These are phyloP conservation scores for Austroboletus novae-zelandiae DNA, from an alignment of 1,284 basidiomycete genomes.

Conservation along the genomic window DNA sequence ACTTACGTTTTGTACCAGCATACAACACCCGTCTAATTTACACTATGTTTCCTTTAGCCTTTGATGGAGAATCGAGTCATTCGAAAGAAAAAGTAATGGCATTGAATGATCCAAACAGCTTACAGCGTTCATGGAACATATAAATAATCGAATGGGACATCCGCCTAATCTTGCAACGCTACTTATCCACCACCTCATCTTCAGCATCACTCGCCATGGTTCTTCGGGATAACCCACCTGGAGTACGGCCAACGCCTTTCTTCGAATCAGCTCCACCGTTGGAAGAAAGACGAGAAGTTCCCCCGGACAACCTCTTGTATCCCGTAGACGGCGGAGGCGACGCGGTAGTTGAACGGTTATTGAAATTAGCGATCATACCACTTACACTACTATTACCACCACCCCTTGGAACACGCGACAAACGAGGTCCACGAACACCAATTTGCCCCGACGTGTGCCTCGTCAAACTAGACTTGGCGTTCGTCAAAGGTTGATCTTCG, in stretches of 20 bases:
- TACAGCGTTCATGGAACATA: background rate
- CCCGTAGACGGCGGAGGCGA: constrained; percentile 40
- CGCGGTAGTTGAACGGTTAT: constrained; percentile 41
- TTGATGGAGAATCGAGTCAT: background rate
- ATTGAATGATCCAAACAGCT: constrained; percentile 1
- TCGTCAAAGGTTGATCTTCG: constrained; percentile 35
- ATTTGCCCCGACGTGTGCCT: constrained; percentile 47
- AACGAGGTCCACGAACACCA: constrained; percentile 52
- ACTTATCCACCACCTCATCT: constrained; percentile 56
- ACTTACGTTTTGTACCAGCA: constrained; percentile 18
- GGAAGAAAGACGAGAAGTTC: constrained; percentile 28
- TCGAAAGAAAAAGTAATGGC: background rate
- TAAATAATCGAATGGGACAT: background rate
- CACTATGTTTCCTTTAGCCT: constrained; percentile 29
- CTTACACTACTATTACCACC: constrained; percentile 47
- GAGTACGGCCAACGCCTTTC: constrained; percentile 41
- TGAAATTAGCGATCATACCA: constrained; percentile 54
- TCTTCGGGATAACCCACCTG: constrained; percentile 62
- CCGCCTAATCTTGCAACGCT: background rate
- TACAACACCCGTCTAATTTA: constrained; percentile 32
- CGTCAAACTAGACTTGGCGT: constrained; percentile 34
- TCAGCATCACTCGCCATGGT: constrained; percentile 81
- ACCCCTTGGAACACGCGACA: constrained; percentile 44
- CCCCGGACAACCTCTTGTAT: constrained; percentile 46
- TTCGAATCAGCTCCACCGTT: constrained; percentile 29